Conservation (phyloP, 2,329 filamentous ascomycete species). For the Fusarium pseudograminearum region DNA sequence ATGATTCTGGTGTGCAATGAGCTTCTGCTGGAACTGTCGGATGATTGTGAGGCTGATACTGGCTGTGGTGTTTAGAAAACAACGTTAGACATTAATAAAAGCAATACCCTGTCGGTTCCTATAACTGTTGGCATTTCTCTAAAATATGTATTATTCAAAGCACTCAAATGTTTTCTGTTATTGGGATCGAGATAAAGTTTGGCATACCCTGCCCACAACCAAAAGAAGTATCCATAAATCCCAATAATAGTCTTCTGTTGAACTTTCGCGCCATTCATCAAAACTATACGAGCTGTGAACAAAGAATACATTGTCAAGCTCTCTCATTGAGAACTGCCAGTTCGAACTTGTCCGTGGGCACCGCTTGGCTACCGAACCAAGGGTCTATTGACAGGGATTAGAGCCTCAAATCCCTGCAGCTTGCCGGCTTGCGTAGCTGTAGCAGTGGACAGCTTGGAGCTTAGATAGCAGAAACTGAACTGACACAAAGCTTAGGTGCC, state of each 20-base stretch:
- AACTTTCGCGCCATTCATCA: not conserved
- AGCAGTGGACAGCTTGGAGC: constrained; percentile 10
- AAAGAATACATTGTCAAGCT: not conserved
- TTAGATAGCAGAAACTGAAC: not conserved
- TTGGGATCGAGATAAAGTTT: not conserved
- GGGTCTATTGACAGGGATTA: constrained; percentile 33
- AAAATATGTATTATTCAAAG: not conserved
- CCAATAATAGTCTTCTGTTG: not conserved
- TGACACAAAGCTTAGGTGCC: not conserved
- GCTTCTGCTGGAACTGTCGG: not conserved
- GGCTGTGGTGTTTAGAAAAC: not conserved
- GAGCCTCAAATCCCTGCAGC: constrained; percentile 30
- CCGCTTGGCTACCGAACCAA: constrained; percentile 4
- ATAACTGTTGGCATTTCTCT: constrained; percentile 10
- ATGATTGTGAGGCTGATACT: not conserved
- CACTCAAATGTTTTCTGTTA: not conserved
- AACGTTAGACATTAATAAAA: constrained; percentile 32
- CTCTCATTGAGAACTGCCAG: not conserved
- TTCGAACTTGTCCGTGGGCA: constrained; percentile 7
- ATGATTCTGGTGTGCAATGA: not conserved
- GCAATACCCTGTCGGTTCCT: constrained; percentile 47
- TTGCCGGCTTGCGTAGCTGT: constrained; percentile 18
- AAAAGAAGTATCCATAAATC: not conserved
- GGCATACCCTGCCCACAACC: not conserved
- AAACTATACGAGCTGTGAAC: not conserved